Base-by-base conservation (phyloP, 352 stramenopile species). In the Elongisporangium undulatum region DNA sequence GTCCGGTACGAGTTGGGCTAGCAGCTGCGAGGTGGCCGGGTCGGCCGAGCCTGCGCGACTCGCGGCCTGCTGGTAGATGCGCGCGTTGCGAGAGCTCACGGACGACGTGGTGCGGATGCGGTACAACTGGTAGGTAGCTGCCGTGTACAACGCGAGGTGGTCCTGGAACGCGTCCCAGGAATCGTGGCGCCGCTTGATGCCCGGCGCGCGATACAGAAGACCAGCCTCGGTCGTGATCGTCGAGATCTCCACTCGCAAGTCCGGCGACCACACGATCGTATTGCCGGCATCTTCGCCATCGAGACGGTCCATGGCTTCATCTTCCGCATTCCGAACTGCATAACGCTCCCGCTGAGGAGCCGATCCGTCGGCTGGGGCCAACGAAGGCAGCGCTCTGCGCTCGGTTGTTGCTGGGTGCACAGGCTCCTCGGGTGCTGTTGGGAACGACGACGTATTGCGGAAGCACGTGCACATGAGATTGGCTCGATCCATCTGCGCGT, bases 51-150 rank as follows among this genome's bases (percentile, higher is more conserved):
- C 41, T 34, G 26, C 71, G 39, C 69, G 71, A 54, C 60, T 78
- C 1, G 69, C 66, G 59, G 77, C 65, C 21, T 83, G 55, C 57
- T 89, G 76, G 19, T 64, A 60, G 51, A 92, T 82, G 12, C 82
- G 72, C 26, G 65, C 58, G 53, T 92, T 90, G 17, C 82, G 80
- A 29, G 77, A 76, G 4, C 69, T 67, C 19, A 90, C 79, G 0
- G 82, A 90, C 17, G 85, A 90, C 9, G 82, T 92, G 21, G 82
- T 92, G 38, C 82, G 80, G 20, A 92, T 75, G 19, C 82, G 81
- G 53, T 89, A 89, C 13, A 92, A 66, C 59, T 92, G 82, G 41
- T 75, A 85, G 9, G 82, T 92, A 9, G 79, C 67, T 12, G 63
- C 53, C 1, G 77, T 88, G 53, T 92, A 92, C 52, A 54, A 63